phyloP scores from a whole-genome alignment of 1,139 yeast species.

The Nakaseomyces kungkrabaensis region DNA sequence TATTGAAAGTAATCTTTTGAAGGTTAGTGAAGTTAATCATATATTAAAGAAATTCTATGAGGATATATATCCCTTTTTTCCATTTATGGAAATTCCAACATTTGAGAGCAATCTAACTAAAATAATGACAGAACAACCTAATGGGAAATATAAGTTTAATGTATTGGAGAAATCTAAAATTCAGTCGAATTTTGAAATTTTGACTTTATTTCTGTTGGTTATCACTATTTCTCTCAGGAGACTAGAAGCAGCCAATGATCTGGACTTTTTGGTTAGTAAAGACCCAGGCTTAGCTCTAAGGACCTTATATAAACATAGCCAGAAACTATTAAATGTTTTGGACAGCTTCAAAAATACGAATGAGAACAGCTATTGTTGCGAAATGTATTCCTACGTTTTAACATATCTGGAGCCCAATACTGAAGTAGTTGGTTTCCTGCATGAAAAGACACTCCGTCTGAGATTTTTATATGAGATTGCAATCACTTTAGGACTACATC shows the following conservation, averaged over 20 bases:
- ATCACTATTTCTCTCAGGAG: conserved; percentile 11
- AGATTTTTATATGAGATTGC: conserved; percentile 12
- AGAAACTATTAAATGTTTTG: conserved; percentile 12
- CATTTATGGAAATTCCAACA: conserved; percentile 15
- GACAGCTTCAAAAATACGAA: conserved; percentile 16
- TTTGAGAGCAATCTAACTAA: conserved; percentile 13
- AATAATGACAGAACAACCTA: conserved; percentile 6
- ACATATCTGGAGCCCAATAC: conserved; percentile 14
- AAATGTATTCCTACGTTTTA: conserved; percentile 12
- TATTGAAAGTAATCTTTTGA: conserved; percentile 8
- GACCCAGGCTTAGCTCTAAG: conserved; percentile 5
- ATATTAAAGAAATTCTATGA: conserved; percentile 14
- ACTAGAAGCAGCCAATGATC: background rate
- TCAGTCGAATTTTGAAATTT: conserved; percentile 9
- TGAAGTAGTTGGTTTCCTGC: conserved; percentile 7
- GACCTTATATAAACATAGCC: conserved; percentile 8
- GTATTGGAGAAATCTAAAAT: conserved; percentile 5
- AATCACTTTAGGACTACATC: conserved; percentile 12
- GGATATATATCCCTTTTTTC: conserved; percentile 17
- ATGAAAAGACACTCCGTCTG: conserved; percentile 9
- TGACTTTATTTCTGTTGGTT: conserved; percentile 10
- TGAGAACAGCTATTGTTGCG: conserved; percentile 14
- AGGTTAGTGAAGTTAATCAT: conserved; percentile 7
- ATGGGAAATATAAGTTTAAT: conserved; percentile 1
- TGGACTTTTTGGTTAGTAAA: background rate